These are phyloP conservation scores for Cucurbita ficifolia DNA, from an alignment of 306 rosid species.

Conservation along the genomic window DNA sequence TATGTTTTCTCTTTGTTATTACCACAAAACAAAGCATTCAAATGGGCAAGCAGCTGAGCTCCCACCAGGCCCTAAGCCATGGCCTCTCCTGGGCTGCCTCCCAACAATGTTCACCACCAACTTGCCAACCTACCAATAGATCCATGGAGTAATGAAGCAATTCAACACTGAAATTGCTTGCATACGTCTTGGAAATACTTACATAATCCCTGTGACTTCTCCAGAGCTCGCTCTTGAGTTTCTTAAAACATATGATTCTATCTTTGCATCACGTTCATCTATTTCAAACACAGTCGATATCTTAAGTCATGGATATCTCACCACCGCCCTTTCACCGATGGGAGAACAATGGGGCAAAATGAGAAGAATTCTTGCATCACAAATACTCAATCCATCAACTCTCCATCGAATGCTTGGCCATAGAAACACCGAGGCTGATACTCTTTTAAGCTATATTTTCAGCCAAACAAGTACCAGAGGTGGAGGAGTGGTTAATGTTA, in stretches of 20 bases:
- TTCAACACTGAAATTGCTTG: conserved; percentile 30
- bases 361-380: not conserved
- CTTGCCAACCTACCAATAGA: conserved; percentile 8
- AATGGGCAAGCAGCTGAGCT: not conserved
- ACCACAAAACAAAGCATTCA: not conserved
- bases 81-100: conserved; percentile 14
- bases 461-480: not conserved
- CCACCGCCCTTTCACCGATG: not conserved
- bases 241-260: conserved; percentile 23
- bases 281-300: not conserved
- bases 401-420: conserved; percentile 17
- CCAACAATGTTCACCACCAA: not conserved
- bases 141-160: conserved; percentile 19
- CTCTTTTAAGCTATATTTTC: not conserved
- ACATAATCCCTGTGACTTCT: conserved; percentile 22
- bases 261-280: conserved; percentile 19
- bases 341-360: conserved; percentile 13
- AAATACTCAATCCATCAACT: conserved; percentile 4
- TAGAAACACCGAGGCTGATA: conserved; percentile 24
- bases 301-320: conserved; percentile 7
- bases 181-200: conserved; percentile 23
- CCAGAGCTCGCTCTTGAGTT: conserved; percentile 23
- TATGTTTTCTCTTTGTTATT: not conserved
- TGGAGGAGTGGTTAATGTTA: conserved; percentile 13
- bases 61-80: conserved; percentile 6